These are phyloP conservation scores for Clausena lansium DNA, from an alignment of 345 rosid species.

Conservation along the genomic window DNA sequence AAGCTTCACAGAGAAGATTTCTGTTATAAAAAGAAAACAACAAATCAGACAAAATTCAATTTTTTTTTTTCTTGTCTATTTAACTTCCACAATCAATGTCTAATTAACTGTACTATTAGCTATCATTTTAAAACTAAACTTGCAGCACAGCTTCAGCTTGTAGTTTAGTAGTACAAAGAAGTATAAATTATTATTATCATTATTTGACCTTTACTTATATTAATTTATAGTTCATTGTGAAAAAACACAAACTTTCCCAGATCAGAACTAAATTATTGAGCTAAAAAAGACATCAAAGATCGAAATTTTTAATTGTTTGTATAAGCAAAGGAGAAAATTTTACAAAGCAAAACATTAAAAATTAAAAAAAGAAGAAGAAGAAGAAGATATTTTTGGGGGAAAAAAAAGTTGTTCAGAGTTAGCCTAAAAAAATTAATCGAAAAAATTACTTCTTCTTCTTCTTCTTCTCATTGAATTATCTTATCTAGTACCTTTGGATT, in stretches of 20 bases:
- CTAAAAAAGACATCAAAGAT: not conserved
- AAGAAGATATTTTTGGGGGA: too few species aligned
- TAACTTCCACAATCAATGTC: slow-evolving; percentile 6
- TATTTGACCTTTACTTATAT: not conserved
- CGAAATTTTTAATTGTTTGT: too few species aligned
- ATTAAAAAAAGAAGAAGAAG: too few species aligned
- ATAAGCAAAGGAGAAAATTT: not conserved
- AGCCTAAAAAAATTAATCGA: not conserved
- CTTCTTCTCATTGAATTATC: not conserved
- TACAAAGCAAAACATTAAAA: not conserved
- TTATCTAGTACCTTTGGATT: too few species aligned
- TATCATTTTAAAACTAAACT: not conserved
- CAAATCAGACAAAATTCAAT: slow-evolving; percentile 10
- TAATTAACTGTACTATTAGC: slow-evolving; percentile 7
- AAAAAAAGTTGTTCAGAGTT: not conserved
- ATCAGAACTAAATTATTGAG: slow-evolving; percentile 7
- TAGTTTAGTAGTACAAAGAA: not conserved
- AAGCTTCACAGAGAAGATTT: slow-evolving; percentile 25
- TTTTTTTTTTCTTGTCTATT: too few species aligned
- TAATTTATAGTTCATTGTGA: slow-evolving; percentile 6
- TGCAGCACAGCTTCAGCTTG: not conserved
- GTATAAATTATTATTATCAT: not conserved
- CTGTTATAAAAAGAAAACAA: slow-evolving; percentile 11
- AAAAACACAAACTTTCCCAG: slow-evolving; percentile 4
- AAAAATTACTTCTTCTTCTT: not conserved